phyloP scores from a whole-genome alignment of 768 basidiomycete genomes.

The Rhizopogon rudus region DNA sequence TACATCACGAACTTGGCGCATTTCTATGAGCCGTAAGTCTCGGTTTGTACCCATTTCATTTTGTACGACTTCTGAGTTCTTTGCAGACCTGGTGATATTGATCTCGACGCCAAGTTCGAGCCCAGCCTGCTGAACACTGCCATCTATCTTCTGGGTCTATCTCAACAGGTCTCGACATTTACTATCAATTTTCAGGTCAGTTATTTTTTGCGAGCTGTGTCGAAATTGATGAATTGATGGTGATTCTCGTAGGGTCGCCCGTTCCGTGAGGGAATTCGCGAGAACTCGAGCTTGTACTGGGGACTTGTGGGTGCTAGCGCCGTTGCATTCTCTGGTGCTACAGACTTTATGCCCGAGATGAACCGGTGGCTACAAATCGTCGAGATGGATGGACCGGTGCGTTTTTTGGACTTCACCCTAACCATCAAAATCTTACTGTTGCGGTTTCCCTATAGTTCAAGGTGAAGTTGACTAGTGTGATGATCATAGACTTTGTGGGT shows the following conservation, averaged over 20 bases:
- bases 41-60: conserved; percentile 6
- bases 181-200: conserved; percentile 92
- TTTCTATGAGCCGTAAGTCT: conserved; percentile 65
- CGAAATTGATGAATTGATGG: not conserved
- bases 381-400: conserved; percentile 72
- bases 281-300: conserved; percentile 91
- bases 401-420: conserved; percentile 26
- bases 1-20: conserved; percentile 92
- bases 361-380: conserved; percentile 97
- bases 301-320: conserved; percentile 85
- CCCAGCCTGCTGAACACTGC: conserved; percentile 94
- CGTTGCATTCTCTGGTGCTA: conserved; percentile 91
- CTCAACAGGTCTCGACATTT: conserved; percentile 98
- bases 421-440: not conserved
- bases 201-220: no score
- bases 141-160: conserved; percentile 91
- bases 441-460: conserved; percentile 60
- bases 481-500: conserved; percentile 85
- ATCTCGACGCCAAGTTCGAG: conserved; percentile 95
- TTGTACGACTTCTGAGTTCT: conserved; percentile 4
- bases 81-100: conserved; percentile 65
- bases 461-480: conserved; percentile 65
- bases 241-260: conserved; percentile 67
- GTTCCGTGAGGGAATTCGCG: conserved; percentile 96
- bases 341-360: conserved; percentile 91